Base-by-base conservation (phyloP, 305 asterid species). In the Fraxinus angustifolia region DNA sequence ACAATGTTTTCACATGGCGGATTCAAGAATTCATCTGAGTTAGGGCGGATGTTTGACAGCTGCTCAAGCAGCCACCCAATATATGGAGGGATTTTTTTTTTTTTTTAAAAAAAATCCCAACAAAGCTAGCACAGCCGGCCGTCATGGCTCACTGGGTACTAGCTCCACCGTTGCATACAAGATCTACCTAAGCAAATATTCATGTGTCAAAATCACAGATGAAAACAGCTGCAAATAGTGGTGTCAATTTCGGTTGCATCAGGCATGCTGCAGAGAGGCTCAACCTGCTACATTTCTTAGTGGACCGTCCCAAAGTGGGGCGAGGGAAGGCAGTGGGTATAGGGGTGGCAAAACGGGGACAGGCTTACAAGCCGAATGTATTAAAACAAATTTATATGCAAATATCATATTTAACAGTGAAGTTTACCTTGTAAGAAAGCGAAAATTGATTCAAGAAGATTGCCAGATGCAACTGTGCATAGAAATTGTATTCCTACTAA, bases 401-500 rank as follows among this genome's bases (percentile, higher is more conserved):
- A 79, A 78, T 53, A 83, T 72, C 85, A 73, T 45, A 76, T 50
- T 77, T 81, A 85, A 81, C 8, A 74, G 70, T 53, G 8, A 74
- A 65, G 30, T 77, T 68, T 50, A 65, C 58, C 19, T 48, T 14
- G 19, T 48, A 48, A 16, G 67, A 79, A 83, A 65, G 36, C 65
- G 38, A 72, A 68, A 68, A 28, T 3, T 28, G 38, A 81, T 45
- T 21, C 78, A 82, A 42, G 78, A 78, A 48, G 60, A 78, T 73
- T 77, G 75, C 80, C 40, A 81, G 77, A 45, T 72, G 34, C 60
- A 38, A 53, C 82, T 70, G 42, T 83, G 84, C 80, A 81, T 16
- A 16, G 45, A 70, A 82, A 73, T 48, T 74, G 40, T 79, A 60
- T 68, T 56, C 21, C 88, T 78, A 73, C 87, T 86, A 83, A 40